Evolutionary conservation across 225 moss, liverwort and hornwort genomes (phyloP), one percentile per base, ranked within the genome.

Genomic region (Pseudoscleropodium purum): DNA sequence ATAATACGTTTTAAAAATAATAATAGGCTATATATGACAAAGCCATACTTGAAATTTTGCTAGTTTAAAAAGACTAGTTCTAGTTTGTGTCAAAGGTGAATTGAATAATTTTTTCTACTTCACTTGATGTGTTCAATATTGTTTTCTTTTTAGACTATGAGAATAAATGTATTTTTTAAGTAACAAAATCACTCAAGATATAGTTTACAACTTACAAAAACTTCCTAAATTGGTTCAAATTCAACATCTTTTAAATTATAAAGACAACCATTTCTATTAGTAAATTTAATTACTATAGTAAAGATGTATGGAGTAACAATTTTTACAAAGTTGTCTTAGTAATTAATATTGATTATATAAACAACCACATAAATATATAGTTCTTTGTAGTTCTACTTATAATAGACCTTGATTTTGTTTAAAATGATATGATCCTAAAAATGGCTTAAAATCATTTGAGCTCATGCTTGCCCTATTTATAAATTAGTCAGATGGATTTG

Each of bases 301-400:
- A 67, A 67, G 6, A 37, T 37, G 52, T 52, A 14, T 14, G 15
- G 14, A 15, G 20, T 11, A 37, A 67, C 0, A 37, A 20, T 37
- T 67, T 67, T 67, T 1, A 37, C 0, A 2, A 0, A 37, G 8
- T 11, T 11, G 11, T 67, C 36, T 4, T 6, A 36, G 6, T 37
- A 37, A 67, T 37, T 67, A 20, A 20, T 20, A 67, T 11, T 67
- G 20, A 11, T 67, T 10, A 37, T 2, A 11, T 37, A 20, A 36
- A 66, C 10, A 66, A 37, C 19, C 3, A 36, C 14, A 19, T 10
- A 66, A 36, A 36, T 36, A 66, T 2, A 10, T 10, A 18, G n/a
- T n/a, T n/a, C n/a, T n/a, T 69, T 69, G 13, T 1, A 69, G 2
- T 6, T 36, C 0, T n/a, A 1, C 6, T 69, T n/a, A 12, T 36